A percentile compares a stretch with the other conserved stretches of the same genome.
phyloP scores from a whole-genome alignment of 1,284 basidiomycete genomes.

The Ganoderma multipileum region DNA sequence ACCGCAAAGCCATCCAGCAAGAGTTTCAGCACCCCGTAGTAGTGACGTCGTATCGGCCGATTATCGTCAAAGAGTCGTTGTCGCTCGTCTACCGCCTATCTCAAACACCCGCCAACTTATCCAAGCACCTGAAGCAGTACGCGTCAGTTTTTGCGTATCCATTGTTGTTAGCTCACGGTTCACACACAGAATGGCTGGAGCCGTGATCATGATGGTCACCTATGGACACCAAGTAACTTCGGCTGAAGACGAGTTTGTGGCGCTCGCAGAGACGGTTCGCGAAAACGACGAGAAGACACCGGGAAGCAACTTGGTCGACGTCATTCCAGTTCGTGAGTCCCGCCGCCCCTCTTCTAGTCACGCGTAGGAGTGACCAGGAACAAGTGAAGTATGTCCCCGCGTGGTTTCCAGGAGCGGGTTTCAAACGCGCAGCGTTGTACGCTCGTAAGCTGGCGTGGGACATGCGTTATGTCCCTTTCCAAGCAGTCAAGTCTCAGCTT shows the following conservation, averaged over 20 bases:
- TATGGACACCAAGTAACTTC: conserved; percentile 24
- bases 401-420: conserved; percentile 29
- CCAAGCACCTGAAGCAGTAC: conserved; percentile 16
- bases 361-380: neutral
- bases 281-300: conserved; percentile 18
- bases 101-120: neutral
- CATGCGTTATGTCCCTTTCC: conserved; percentile 17
- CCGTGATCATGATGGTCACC: conserved; percentile 26
- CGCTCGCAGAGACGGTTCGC: conserved; percentile 20
- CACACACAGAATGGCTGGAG: conserved; percentile 24
- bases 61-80: conserved; percentile 7
- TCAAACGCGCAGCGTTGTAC: conserved; percentile 18
- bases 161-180: no score
- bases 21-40: conserved; percentile 23
- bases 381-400: conserved; percentile 27
- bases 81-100: conserved; percentile 10
- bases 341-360: no score
- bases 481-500: conserved; percentile 6
- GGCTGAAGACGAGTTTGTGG: conserved; percentile 21
- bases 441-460: neutral
- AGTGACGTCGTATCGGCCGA: neutral
- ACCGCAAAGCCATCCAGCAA: conserved; percentile 21
- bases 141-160: neutral
- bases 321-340: conserved; percentile 25
- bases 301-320: conserved; percentile 29